Evolutionary conservation across 495 filamentous ascomycete species (phyloP).

Genomic region (Lophiostoma macrostomum): DNA sequence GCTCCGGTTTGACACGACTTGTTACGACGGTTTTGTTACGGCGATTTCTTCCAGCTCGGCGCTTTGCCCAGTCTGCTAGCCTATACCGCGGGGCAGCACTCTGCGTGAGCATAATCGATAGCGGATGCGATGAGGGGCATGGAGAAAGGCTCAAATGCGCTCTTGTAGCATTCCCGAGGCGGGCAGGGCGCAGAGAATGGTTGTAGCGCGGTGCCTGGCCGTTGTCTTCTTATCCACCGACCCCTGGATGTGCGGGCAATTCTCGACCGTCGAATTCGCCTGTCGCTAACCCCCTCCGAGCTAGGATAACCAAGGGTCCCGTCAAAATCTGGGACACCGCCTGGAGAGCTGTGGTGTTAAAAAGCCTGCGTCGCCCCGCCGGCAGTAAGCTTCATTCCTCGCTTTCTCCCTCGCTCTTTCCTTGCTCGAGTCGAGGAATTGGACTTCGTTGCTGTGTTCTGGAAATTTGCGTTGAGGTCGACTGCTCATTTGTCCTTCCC

Average conservation of each 20-base stretch:
- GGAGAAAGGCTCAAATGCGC: not conserved
- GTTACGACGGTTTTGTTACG: not conserved
- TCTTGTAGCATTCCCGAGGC: not conserved
- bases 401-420: conserved; percentile 1
- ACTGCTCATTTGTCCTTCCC: not conserved
- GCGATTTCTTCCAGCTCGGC: conserved; percentile 8
- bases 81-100: not conserved
- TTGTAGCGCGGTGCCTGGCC: not conserved
- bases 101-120: not conserved
- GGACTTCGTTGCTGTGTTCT: conserved; percentile 2
- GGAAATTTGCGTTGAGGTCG: conserved; percentile 6
- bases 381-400: too few relatives aligned
- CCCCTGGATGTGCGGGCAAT: not conserved
- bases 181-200: not conserved
- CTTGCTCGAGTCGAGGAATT: conserved; percentile 2
- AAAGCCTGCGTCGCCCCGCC: conserved; percentile 8
- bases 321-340: conserved; percentile 28
- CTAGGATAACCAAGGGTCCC: conserved; percentile 17
- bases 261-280: conserved; percentile 23
- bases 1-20: conserved; percentile 18
- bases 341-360: conserved; percentile 7
- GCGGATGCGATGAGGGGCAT: conserved; percentile 10
- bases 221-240: not conserved
- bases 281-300: conserved; percentile 18
- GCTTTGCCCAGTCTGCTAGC: too few relatives aligned